Conservation (phyloP, 2,329 filamentous ascomycete genomes). For the Venturia asperata region DNA sequence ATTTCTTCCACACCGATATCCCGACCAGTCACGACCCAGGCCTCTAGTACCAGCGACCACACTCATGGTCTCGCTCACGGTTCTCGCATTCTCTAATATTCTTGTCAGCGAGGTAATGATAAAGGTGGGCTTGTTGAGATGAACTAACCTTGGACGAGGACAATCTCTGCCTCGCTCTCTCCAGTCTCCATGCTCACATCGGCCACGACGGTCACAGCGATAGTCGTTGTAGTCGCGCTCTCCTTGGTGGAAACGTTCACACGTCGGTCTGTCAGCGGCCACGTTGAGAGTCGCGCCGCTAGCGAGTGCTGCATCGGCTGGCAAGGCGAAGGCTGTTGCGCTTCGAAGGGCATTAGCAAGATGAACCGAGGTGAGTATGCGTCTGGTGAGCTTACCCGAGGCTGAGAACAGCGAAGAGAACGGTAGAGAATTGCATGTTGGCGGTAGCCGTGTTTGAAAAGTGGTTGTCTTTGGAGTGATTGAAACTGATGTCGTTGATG, state of each 20-base stretch:
- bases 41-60: background rate
- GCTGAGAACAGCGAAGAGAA: background rate
- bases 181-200: slow-evolving; percentile 1
- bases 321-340: background rate
- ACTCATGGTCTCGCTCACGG: background rate
- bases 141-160: background rate
- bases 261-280: background rate
- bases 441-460: background rate
- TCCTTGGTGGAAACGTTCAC: background rate
- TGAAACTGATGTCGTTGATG: slow-evolving; percentile 8
- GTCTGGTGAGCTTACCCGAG: slow-evolving; percentile 9
- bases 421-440: background rate
- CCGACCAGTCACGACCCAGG: background rate
- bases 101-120: background rate
- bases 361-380: background rate
- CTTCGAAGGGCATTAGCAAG: background rate
- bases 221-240: background rate
- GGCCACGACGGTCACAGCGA: background rate
- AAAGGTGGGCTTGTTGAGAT: background rate
- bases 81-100: background rate
- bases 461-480: background rate
- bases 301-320: background rate
- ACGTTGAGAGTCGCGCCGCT: background rate
- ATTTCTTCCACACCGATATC: background rate
- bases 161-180: slow-evolving; percentile 2